Conservation (phyloP, 176 grass and related monocot genomes). For the Canna indica region DNA sequence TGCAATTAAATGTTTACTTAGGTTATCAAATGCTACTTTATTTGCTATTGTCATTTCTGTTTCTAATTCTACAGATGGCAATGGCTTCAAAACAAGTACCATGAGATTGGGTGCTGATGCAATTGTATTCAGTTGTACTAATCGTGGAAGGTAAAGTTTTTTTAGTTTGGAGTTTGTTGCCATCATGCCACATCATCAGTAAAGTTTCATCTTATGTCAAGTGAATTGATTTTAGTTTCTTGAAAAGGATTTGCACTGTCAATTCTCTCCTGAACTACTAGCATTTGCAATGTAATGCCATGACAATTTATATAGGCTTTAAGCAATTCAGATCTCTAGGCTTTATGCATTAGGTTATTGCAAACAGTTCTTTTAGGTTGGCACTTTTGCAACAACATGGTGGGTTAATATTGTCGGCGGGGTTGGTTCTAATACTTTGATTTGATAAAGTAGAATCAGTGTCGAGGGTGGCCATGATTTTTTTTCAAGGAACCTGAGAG, state of each 20-base stretch:
- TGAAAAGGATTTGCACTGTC: not conserved
- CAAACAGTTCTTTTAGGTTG: no score
- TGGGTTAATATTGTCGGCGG: no score
- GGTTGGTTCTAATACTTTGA: no score
- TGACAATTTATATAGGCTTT: not conserved
- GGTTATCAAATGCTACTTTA: conserved; percentile 6
- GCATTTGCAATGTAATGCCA: not conserved
- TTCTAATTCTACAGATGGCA: conserved; percentile 54
- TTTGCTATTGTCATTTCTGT: conserved; percentile 18
- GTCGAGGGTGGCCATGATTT: no score
- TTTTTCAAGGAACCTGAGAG: no score
- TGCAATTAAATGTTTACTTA: not conserved
- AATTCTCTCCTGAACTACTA: not conserved
- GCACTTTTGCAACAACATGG: no score
- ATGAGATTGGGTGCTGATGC: conserved; percentile 97
- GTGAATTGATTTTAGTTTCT: not conserved
- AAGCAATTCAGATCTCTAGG: no score
- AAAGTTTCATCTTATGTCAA: not conserved
- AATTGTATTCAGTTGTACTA: conserved; percentile 66
- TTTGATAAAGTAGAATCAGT: no score
- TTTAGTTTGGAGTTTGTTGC: not conserved
- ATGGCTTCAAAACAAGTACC: conserved; percentile 99
- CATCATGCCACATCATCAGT: not conserved
- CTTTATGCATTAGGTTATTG: no score
- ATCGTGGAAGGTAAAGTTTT: conserved; percentile 45